phyloP scores from a whole-genome alignment of 495 filamentous ascomycete genomes.

The Amniculicola lignicola region DNA sequence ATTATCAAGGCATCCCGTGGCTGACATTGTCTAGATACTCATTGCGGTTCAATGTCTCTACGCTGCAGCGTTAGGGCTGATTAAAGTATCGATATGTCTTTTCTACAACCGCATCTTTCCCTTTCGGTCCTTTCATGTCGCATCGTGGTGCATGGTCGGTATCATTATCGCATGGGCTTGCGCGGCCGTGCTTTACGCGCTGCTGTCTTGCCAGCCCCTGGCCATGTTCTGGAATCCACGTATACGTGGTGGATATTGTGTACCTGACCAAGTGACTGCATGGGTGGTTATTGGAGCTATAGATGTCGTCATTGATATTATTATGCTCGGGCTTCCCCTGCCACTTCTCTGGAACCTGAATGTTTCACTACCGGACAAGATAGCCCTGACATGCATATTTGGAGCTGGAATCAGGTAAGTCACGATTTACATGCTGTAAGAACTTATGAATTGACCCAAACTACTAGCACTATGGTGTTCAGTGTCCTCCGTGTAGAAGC shows the following conservation, averaged over 20 bases:
- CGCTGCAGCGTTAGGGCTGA: not conserved
- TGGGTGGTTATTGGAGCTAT: constrained; percentile 9
- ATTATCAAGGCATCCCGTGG: not conserved
- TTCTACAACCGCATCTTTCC: constrained; percentile 1
- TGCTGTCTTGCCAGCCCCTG: not conserved
- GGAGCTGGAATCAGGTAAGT: constrained; percentile 12
- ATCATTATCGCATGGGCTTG: not conserved
- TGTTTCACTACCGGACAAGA: constrained; percentile 8
- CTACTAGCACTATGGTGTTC: constrained; percentile 9
- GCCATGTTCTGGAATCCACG: not conserved
- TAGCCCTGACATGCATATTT: constrained; percentile 17
- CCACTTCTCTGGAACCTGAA: constrained; percentile 7
- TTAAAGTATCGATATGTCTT: not conserved
- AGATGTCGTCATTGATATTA: constrained; percentile 7
- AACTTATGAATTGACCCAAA: not conserved
- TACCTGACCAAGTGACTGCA: not conserved
- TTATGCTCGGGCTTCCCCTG: constrained; percentile 6
- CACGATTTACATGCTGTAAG: not conserved
- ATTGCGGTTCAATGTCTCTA: constrained; percentile 4
- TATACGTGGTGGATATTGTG: not conserved
- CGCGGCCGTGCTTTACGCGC: not conserved
- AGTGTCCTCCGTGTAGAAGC: constrained; percentile 19
- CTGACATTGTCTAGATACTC: not conserved
- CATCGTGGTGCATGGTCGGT: not conserved
- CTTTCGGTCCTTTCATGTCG: not conserved